Percentiles rank a stretch among this genome's conserved stretches.
phyloP scores from a whole-genome alignment of 371 early-diverging fungal genomes.

The Dinochytrium kinnereticum region DNA sequence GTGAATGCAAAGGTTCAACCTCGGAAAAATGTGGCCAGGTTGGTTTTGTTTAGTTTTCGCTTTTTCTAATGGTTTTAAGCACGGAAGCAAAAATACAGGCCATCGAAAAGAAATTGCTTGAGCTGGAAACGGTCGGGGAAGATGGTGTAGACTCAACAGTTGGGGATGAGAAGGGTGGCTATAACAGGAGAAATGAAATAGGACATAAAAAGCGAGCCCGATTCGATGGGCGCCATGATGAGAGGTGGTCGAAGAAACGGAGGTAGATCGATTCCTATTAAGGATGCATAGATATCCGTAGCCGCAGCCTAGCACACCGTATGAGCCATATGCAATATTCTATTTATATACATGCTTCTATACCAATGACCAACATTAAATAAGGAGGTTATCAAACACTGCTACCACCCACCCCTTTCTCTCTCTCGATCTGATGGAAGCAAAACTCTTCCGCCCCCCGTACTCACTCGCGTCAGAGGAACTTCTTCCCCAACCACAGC shows the following conservation, averaged over 20 bases:
- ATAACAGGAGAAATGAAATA: neutral
- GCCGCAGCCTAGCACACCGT: too few relatives aligned
- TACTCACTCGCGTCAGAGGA: too few relatives aligned
- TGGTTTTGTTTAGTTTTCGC: neutral
- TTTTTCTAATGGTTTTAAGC: conserved; percentile 6
- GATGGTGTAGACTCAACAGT: neutral
- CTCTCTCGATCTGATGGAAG: neutral
- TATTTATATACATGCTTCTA: neutral
- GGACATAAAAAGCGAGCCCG: neutral
- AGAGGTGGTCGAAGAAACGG: too few relatives aligned
- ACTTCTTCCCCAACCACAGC: neutral
- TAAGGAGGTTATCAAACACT: too few relatives aligned
- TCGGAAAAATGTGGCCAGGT: neutral
- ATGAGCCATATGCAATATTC: too few relatives aligned
- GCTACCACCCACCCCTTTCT: neutral
- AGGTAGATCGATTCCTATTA: too few relatives aligned
- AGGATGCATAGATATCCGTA: too few relatives aligned
- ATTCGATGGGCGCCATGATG: too few relatives aligned
- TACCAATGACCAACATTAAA: neutral
- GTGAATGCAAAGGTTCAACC: conserved; percentile 29
- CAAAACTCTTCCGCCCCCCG: neutral
- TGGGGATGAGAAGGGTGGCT: neutral
- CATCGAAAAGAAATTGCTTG: conserved; percentile 26
- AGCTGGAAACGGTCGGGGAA: neutral
- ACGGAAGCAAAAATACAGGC: conserved; percentile 21